phyloP scores from a whole-genome alignment of 345 rosid genomes.

The Noccaea caerulescens region DNA sequence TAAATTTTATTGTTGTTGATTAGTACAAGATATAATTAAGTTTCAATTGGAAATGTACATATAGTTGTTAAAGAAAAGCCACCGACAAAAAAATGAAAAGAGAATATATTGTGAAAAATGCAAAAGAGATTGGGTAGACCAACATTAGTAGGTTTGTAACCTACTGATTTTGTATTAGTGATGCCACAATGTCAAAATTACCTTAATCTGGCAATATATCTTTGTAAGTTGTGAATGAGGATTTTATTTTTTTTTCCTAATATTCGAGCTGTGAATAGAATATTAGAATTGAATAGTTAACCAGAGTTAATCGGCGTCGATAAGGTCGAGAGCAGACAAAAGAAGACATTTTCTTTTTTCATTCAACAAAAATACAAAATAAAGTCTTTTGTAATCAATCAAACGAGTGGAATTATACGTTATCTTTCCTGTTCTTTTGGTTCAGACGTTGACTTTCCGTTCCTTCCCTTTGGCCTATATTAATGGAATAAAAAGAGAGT shows the following conservation, averaged over 20 bases:
- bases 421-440: not conserved
- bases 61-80: too few relatives aligned
- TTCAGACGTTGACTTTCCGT: slow-evolving; percentile 10
- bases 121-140: not conserved
- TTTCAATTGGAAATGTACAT: not conserved
- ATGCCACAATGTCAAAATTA: too few relatives aligned
- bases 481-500: not conserved
- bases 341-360: slow-evolving; percentile 16
- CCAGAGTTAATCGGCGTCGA: slow-evolving; percentile 4
- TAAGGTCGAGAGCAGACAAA: slow-evolving; percentile 16
- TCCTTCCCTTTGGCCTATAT: not conserved
- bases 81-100: not conserved
- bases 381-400: slow-evolving; percentile 3
- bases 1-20: too few relatives aligned
- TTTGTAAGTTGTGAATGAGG: too few relatives aligned
- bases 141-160: too few relatives aligned
- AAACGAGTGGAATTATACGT: slow-evolving; percentile 1
- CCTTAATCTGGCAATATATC: too few relatives aligned
- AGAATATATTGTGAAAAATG: too few relatives aligned
- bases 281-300: not conserved
- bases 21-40: not conserved
- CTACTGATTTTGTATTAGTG: too few relatives aligned
- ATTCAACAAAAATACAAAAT: not conserved
- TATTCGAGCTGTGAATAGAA: too few relatives aligned
- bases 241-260: not conserved